Conservation (phyloP, 2,329 filamentous ascomycete genomes). For the Chrysoporthe austroafricana region DNA sequence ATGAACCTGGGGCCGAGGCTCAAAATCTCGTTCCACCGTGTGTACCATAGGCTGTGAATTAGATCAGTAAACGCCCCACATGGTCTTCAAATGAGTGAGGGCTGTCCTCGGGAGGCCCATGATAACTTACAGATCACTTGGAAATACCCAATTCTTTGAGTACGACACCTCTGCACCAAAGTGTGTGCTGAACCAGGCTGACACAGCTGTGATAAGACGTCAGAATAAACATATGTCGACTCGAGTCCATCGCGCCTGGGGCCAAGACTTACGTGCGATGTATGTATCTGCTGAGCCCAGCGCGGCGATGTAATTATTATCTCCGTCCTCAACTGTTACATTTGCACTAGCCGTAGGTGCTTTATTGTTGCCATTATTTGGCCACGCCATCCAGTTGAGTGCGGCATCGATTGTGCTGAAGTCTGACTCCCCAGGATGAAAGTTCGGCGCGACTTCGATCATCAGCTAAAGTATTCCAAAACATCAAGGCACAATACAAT, state of each 20-base stretch:
- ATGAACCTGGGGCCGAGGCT: conserved; percentile 51
- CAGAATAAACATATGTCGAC: conserved; percentile 13
- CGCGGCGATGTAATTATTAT: conserved; percentile 40
- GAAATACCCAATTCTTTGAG: conserved; percentile 62
- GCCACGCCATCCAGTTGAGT: conserved; percentile 48
- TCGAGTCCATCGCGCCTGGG: conserved; percentile 28
- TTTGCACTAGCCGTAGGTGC: conserved; percentile 46
- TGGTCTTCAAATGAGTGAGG: background rate
- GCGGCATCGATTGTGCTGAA: conserved; percentile 48
- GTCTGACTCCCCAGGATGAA: conserved; percentile 45
- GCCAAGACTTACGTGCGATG: conserved; percentile 28
- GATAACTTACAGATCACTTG: conserved; percentile 49
- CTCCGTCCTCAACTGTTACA: conserved; percentile 47
- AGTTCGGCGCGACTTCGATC: conserved; percentile 47
- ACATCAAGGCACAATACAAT: background rate
- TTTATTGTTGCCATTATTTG: conserved; percentile 51
- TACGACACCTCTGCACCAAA: conserved; percentile 49
- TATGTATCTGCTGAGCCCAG: conserved; percentile 35
- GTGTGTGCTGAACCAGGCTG: conserved; percentile 48
- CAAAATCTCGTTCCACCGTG: conserved; percentile 58
- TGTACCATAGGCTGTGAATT: conserved; percentile 50
- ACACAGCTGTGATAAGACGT: conserved; percentile 29
- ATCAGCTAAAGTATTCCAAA: background rate
- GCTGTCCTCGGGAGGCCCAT: background rate
- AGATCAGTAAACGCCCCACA: background rate